These are phyloP conservation scores for Trebouxia sp. DNA, from an alignment of 139 green algal genomes.

Conservation along the genomic window DNA sequence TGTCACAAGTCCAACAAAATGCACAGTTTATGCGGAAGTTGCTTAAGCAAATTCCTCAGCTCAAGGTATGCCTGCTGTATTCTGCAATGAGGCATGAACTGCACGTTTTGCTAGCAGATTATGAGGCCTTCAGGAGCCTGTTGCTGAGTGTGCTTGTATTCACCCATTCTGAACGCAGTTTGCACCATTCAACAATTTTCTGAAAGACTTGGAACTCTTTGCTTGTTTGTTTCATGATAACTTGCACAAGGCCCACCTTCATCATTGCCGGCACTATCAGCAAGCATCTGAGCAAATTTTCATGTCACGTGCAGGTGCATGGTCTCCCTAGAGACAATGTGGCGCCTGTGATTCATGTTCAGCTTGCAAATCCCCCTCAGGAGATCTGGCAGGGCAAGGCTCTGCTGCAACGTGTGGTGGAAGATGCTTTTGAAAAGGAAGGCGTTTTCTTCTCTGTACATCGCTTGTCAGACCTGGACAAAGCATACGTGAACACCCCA, in stretches of 20 bases:
- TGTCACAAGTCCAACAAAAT: slow-evolving; percentile 39
- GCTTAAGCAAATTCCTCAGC: slow-evolving; percentile 49
- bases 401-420: slow-evolving; percentile 30
- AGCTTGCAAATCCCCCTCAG: slow-evolving; percentile 38
- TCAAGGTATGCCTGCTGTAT: neutral
- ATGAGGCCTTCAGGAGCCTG: neutral
- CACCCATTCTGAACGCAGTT: neutral
- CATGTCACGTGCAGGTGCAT: slow-evolving; percentile 51
- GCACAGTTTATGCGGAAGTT: slow-evolving; percentile 44
- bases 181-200: neutral
- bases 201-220: neutral
- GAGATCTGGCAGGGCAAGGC: neutral
- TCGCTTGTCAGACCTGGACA: slow-evolving; percentile 61
- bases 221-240: neutral
- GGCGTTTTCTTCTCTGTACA: slow-evolving; percentile 59
- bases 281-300: neutral
- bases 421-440: slow-evolving; percentile 40
- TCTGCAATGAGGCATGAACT: neutral
- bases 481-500: slow-evolving; percentile 32
- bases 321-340: slow-evolving; percentile 23
- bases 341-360: slow-evolving; percentile 68
- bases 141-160: neutral
- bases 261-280: neutral
- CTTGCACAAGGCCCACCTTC: neutral
- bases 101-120: neutral